phyloP scores from a whole-genome alignment of 805 yeast species.

The Ogataea thermomethanolica region DNA sequence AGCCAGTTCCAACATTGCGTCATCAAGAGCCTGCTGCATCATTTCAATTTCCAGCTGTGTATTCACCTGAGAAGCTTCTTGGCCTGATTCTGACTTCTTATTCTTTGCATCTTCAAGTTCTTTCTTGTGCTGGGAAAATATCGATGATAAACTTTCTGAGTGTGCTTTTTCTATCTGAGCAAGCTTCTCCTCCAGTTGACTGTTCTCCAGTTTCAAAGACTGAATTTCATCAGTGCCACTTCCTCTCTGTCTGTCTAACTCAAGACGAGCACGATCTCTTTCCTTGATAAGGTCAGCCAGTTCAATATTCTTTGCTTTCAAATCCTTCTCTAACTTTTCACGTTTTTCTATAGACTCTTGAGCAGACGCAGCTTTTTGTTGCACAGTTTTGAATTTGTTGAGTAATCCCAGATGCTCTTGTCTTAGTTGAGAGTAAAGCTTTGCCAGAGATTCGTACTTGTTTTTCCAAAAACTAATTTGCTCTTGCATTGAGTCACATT shows the following conservation, averaged over 20 bases:
- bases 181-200: background rate
- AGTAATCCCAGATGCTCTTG: constrained; percentile 84
- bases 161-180: too few relatives aligned
- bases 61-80: too few relatives aligned
- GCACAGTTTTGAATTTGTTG: constrained; percentile 73
- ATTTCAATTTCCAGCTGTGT: too few relatives aligned
- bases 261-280: constrained; percentile 83
- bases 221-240: constrained; percentile 64
- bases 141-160: too few relatives aligned
- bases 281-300: constrained; percentile 86
- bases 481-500: constrained; percentile 48
- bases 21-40: too few relatives aligned
- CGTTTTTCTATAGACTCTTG: constrained; percentile 85
- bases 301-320: constrained; percentile 82
- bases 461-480: constrained; percentile 76
- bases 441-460: constrained; percentile 86
- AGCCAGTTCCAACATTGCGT: too few relatives aligned
- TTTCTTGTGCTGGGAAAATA: too few relatives aligned
- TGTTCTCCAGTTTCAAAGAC: constrained; percentile 52
- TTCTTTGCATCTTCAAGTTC: too few relatives aligned
- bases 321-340: constrained; percentile 76
- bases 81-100: too few relatives aligned
- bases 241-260: constrained; percentile 67
- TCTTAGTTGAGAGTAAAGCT: constrained; percentile 83
- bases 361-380: constrained; percentile 82